Base-by-base conservation (phyloP, 1,139 yeast genomes). In the Magnusiomyces suaveolens region DNA sequence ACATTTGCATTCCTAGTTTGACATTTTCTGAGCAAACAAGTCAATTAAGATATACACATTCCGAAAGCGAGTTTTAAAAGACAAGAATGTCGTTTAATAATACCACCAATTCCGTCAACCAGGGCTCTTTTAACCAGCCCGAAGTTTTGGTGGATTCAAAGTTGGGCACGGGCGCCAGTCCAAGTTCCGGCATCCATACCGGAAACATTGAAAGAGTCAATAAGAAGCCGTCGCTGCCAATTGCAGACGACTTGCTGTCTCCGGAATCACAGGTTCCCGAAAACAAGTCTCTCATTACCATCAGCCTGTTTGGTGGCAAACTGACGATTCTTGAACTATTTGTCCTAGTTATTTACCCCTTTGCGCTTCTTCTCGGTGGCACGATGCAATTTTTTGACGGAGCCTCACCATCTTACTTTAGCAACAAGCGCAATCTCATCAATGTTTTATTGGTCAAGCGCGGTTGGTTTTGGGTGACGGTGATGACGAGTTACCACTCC, bases 381-480 rank as follows among this genome's bases (percentile, higher is more conserved):
- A 50, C 66, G 32, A 64, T 64, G 8, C 62, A 62, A 23, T 26
- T 60, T 41, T 43, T 60, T 1, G 54, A 59, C 20, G 60, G 62
- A 2, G 54, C 46, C 2, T 54, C 58, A 25, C 63, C 57, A 36
- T 57, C 64, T 16, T 72, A 73, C 57, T 85, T 82, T 68, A 80
- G 84, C 55, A 71, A 79, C 57, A 84, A 83, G 66, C 70, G 76
- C 47, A 86, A 86, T 66, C 49, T 89, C 21, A 67, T 90, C 59
- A 92, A 92, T 68, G 78, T 77, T 36, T 53, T 78, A 2, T 86
- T 92, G 67, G 97, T 90, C 47, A 92, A 92, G 64, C 76, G 76
- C 46, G 97, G 97, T 2, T 92, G 98, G 98, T 76, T 81, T 18
- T 92, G 97, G 97, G 89, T 96, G 0, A 77, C 89, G 0, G 2